These are phyloP conservation scores for Alternaria burnsii DNA, from an alignment of 2,329 filamentous ascomycete genomes.

Conservation along the genomic window DNA sequence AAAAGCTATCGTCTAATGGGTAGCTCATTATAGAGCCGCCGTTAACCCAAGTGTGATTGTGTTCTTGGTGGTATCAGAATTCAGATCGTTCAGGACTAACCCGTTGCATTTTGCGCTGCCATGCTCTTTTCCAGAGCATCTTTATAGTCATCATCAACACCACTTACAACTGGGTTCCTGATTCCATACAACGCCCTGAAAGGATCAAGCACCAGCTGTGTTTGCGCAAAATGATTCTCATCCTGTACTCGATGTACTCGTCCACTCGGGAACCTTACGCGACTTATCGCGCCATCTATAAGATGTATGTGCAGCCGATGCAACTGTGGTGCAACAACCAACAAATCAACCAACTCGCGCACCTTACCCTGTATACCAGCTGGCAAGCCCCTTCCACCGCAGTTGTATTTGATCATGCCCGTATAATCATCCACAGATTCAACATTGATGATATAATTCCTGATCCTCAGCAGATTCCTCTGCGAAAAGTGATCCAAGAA, in stretches of 20 bases:
- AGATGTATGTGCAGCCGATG: constrained; percentile 43
- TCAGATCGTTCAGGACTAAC: neutral
- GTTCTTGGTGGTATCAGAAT: neutral
- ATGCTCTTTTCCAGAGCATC: constrained; percentile 45
- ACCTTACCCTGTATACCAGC: constrained; percentile 55
- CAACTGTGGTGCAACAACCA: constrained; percentile 39
- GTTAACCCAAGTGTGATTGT: neutral
- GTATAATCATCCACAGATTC: constrained; percentile 60
- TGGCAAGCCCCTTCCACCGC: constrained; percentile 55
- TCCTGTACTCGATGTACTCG: constrained; percentile 47
- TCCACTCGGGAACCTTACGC: constrained; percentile 39
- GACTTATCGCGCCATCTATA: constrained; percentile 40
- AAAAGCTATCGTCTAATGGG: constrained; percentile 29
- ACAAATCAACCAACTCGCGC: constrained; percentile 50
- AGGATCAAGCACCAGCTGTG: constrained; percentile 55
- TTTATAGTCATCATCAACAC: constrained; percentile 52
- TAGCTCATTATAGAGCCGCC: constrained; percentile 12
- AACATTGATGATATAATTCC: constrained; percentile 55
- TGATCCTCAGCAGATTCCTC: constrained; percentile 54
- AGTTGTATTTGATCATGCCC: constrained; percentile 62
- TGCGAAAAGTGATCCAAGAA: constrained; percentile 56
- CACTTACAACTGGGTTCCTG: constrained; percentile 47
- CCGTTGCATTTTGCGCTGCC: constrained; percentile 28
- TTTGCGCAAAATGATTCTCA: constrained; percentile 44
- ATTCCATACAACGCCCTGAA: constrained; percentile 51